These are phyloP conservation scores for Populus trichocarpa DNA, from an alignment of 441 rosid species.

Conservation along the genomic window DNA sequence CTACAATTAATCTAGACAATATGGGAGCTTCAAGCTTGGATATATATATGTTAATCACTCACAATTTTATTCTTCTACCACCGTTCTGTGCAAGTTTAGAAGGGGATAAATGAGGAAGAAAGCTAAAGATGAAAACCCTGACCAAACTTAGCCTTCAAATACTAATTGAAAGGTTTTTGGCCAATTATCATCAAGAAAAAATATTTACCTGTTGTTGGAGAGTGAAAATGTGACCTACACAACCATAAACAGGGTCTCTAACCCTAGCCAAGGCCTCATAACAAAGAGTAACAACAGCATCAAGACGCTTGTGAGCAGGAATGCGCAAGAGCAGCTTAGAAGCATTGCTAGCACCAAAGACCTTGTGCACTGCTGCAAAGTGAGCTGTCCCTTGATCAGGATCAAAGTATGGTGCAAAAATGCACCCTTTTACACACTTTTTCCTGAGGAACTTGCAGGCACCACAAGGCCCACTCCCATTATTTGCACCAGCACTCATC, in stretches of 20 bases:
- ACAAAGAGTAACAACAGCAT: constrained; percentile 65
- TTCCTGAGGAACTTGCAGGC: constrained; percentile 82
- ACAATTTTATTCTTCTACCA: not conserved
- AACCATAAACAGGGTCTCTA: constrained; percentile 77
- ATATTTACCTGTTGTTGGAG: constrained; percentile 66
- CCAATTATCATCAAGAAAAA: not conserved
- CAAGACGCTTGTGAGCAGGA: constrained; percentile 57
- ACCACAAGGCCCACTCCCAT: constrained; percentile 69
- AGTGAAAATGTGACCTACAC: constrained; percentile 61
- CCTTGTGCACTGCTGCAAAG: constrained; percentile 83
- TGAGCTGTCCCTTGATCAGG: constrained; percentile 69
- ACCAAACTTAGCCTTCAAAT: not conserved
- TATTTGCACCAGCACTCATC: constrained; percentile 18
- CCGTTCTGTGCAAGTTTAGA: not conserved
- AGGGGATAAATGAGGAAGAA: not conserved
- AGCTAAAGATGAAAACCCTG: not conserved
- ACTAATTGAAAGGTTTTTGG: not conserved
- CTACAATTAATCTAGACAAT: not conserved
- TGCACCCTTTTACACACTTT: constrained; percentile 69
- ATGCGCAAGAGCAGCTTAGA: constrained; percentile 60
- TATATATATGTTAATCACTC: too few relatives aligned
- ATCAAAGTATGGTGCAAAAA: constrained; percentile 81
- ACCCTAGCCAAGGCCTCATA: constrained; percentile 74
- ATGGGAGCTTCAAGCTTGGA: not conserved
- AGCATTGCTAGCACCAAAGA: constrained; percentile 85